Conservation (phyloP, 2,329 filamentous ascomycete genomes). For the Trichoderma brevicompactum region DNA sequence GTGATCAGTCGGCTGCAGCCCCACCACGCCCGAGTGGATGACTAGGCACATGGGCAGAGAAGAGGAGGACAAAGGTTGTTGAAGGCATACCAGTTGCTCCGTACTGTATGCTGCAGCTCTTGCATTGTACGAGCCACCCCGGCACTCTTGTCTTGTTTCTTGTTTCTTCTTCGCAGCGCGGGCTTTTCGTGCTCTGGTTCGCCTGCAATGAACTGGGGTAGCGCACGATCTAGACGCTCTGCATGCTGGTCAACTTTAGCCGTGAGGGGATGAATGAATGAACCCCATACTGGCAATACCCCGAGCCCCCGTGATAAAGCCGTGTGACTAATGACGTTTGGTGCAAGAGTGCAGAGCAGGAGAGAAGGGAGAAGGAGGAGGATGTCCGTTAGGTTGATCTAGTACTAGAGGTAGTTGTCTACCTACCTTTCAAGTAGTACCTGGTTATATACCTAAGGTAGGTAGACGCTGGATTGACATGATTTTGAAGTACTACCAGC, state of each 20-base stretch:
- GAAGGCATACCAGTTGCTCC: neutral
- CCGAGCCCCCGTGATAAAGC: slow-evolving; percentile 24
- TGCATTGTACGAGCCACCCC: slow-evolving; percentile 7
- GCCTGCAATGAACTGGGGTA: slow-evolving; percentile 11
- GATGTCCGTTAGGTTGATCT: neutral
- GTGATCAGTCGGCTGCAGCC: slow-evolving; percentile 21
- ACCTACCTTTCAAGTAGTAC: too few relatives aligned
- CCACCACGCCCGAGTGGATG: slow-evolving; percentile 14
- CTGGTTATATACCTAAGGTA: too few relatives aligned
- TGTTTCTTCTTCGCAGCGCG: slow-evolving; percentile 19
- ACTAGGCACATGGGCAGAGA: slow-evolving; percentile 22
- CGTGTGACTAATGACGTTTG: slow-evolving; percentile 11
- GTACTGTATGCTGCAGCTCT: slow-evolving; percentile 4
- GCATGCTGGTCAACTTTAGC: slow-evolving; percentile 23
- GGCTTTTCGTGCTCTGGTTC: slow-evolving; percentile 2
- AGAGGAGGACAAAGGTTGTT: slow-evolving; percentile 2
- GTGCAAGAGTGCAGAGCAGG: neutral
- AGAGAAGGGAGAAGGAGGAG: neutral
- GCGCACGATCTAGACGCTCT: slow-evolving; percentile 11
- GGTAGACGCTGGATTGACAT: too few relatives aligned
- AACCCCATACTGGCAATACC: slow-evolving; percentile 1
- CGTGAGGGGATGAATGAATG: slow-evolving; percentile 24
- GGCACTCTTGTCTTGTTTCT: slow-evolving; percentile 2
- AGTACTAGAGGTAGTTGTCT: too few relatives aligned
- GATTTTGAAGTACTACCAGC: neutral